These are phyloP conservation scores for Pseudogymnoascus sp. DNA, from an alignment of 2,329 filamentous ascomycete species.

Conservation along the genomic window DNA sequence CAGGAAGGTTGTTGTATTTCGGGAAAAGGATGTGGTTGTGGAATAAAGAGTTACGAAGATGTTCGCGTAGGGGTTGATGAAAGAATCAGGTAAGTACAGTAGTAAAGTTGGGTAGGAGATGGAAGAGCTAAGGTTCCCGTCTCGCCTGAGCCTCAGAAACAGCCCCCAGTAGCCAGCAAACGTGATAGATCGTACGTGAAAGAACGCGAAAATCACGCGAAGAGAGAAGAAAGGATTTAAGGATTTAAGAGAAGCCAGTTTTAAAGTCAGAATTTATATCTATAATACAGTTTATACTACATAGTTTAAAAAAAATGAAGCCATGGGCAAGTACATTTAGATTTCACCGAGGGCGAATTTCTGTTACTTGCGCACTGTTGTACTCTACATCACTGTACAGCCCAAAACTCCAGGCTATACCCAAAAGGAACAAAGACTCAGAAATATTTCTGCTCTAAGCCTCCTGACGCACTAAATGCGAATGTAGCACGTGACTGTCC, in stretches of 20 bases:
- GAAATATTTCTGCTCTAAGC: conserved; percentile 3
- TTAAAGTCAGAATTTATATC: background rate
- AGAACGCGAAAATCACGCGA: background rate
- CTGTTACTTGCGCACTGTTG: background rate
- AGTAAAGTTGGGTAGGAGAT: background rate
- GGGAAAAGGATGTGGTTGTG: conserved; percentile 7
- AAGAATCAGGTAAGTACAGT: conserved; percentile 8
- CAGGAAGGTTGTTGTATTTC: conserved; percentile 4
- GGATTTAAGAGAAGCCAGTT: background rate
- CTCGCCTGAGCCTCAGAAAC: conserved; percentile 4
- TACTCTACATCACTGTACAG: background rate
- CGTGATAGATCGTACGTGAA: background rate
- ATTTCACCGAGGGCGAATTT: background rate
- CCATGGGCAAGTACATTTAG: background rate
- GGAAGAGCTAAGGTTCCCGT: conserved; percentile 1
- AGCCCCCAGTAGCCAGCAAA: background rate
- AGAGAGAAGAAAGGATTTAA: background rate
- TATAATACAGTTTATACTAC: background rate
- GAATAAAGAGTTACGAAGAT: conserved; percentile 4
- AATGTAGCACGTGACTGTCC: background rate
- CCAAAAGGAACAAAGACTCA: background rate
- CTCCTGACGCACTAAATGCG: conserved; percentile 1
- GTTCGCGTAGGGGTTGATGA: conserved; percentile 9
- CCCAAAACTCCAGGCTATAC: background rate
- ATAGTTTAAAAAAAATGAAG: background rate